Evolutionary conservation across 2,329 filamentous ascomycete genomes (phyloP).

Genomic region (Rhinocladiella similis): DNA sequence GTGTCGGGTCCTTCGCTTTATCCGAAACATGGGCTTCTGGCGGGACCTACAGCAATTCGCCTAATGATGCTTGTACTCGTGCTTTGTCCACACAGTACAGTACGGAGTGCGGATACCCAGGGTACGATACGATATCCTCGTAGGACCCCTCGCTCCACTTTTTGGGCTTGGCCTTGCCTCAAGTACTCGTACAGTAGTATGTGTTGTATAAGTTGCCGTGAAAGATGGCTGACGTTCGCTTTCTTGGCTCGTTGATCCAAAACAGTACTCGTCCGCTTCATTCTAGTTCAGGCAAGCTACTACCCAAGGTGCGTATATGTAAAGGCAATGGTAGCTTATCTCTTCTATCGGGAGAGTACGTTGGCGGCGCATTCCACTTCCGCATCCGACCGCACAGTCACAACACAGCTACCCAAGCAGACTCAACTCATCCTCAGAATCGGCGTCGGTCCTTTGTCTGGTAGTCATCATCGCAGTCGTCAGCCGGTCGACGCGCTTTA

Average conservation of each 20-base stretch:
- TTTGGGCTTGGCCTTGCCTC: too few relatives aligned
- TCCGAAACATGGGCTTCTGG: too few relatives aligned
- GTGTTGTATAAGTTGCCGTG: too few relatives aligned
- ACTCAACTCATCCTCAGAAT: slow-evolving; percentile 19
- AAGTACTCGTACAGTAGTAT: too few relatives aligned
- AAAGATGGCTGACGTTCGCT: neutral
- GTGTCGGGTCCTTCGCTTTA: too few relatives aligned
- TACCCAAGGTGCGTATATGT: neutral
- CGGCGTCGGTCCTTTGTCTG: slow-evolving; percentile 1
- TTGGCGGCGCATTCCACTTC: slow-evolving; percentile 1
- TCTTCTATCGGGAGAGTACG: neutral
- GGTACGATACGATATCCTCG: too few relatives aligned
- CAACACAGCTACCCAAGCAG: slow-evolving; percentile 7
- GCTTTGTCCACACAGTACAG: too few relatives aligned
- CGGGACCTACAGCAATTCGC: too few relatives aligned
- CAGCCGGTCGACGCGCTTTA: neutral
- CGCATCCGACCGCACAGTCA: neutral
- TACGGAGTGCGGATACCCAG: too few relatives aligned
- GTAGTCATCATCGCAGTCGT: neutral
- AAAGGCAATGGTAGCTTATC: slow-evolving; percentile 7
- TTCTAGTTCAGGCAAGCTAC: too few relatives aligned
- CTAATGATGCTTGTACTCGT: too few relatives aligned
- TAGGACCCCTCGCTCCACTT: too few relatives aligned
- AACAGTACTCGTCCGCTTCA: neutral
- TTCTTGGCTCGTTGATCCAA: neutral